Evolutionary conservation across 1,139 yeast species (phyloP), one percentile per base, ranked within the genome.

Genomic region (Hansenula sp.): DNA sequence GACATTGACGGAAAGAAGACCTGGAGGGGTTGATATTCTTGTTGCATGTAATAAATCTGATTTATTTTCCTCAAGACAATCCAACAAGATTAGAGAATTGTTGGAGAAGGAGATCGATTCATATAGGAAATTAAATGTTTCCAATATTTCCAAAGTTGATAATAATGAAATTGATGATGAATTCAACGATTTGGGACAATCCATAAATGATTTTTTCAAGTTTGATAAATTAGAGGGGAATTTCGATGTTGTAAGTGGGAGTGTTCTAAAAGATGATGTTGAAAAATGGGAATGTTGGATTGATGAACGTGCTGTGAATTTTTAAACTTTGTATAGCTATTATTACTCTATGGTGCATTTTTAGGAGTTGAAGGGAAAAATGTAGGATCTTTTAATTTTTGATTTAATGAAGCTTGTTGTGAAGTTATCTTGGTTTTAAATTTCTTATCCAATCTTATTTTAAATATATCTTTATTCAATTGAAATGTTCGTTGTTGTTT

Each of bases 41-140:
- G 68, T 91, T 53, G 94, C 91, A 27, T 79, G 91, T 47, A 93
- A 91, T 67, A 90, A 90, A 61, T 75, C 76, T 38, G 98, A 93
- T 58, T 75, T 83, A 41, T 93, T 93, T 67, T 88, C 88, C 53
- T 79, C 95, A 16, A 76, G 88, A 51, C 93, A 94, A 17, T 72
- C 81, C 9, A 60, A 65, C 43, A 81, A 84, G 57, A 74, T 91
- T 43, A 74, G 70, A 53, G 68, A 68, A 21, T 61, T 79, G 36
- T 63, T 91, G 45, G 93, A 86, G 57, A 49, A 60, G 7, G 95
- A 87, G 59, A 75, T 91, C 53, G 74, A 78, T 41, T 73, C 71
- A 44, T 69, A 82, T 46, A 73, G 86, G 47, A 67, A 57, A 55
- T 66, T 72, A 58, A 74, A 64, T 57, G 65, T 66, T 55, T 68